Conservation (phyloP, 2,329 filamentous ascomycete genomes). For the Aspergillus transmontanensis region DNA sequence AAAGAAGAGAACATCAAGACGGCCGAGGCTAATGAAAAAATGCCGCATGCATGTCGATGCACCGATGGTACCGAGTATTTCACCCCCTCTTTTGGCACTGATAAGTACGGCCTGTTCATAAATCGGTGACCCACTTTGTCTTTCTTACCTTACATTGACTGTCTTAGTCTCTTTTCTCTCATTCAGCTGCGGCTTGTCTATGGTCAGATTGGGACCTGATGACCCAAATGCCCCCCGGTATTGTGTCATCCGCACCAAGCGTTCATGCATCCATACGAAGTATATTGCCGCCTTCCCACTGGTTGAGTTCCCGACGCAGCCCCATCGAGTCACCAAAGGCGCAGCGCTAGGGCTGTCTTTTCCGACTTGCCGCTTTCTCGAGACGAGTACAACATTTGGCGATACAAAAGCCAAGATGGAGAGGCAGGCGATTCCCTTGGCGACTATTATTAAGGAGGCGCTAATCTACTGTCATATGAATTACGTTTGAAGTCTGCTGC, state of each 20-base stretch:
- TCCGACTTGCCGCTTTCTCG: background rate
- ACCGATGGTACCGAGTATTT: background rate
- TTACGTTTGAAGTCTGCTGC: background rate
- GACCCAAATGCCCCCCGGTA: slow-evolving; percentile 1
- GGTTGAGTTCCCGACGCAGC: background rate
- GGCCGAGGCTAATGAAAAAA: background rate
- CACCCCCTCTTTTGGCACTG: background rate
- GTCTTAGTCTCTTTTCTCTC: background rate
- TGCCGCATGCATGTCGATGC: background rate
- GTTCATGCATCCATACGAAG: background rate
- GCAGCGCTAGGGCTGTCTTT: background rate
- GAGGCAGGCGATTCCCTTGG: background rate
- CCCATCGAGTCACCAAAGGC: background rate
- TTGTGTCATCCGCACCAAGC: slow-evolving; percentile 1
- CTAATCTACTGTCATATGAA: background rate
- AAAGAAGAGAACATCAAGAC: background rate
- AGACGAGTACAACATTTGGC: background rate
- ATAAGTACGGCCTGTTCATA: background rate
- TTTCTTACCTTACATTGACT: slow-evolving; percentile 1
- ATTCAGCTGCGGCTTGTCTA: background rate
- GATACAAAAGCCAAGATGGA: background rate
- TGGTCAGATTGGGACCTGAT: background rate
- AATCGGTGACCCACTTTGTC: background rate
- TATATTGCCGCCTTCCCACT: background rate
- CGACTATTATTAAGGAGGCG: background rate